Conservation (phyloP, 2,329 filamentous ascomycete species). For the Ophiostoma sp. region DNA sequence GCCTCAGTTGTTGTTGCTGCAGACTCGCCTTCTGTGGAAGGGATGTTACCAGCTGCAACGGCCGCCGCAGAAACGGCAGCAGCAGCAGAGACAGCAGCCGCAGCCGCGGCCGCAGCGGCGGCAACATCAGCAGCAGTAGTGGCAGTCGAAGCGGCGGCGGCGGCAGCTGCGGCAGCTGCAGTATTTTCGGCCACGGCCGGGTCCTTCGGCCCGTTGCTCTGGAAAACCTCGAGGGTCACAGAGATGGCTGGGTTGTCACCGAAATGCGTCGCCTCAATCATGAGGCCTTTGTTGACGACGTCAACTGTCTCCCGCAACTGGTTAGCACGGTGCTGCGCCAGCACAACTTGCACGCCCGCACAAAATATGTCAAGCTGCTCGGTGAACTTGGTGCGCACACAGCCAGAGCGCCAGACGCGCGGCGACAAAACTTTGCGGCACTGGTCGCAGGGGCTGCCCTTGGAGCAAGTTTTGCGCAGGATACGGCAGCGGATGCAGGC, state of each 20-base stretch:
- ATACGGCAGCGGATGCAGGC: slow-evolving; percentile 67
- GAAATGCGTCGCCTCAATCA: slow-evolving; percentile 62
- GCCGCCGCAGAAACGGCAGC: background rate
- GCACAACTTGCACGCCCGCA: slow-evolving; percentile 62
- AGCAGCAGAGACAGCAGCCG: background rate
- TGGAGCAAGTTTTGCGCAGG: slow-evolving; percentile 66
- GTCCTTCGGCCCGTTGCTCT: slow-evolving; percentile 40
- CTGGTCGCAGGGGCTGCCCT: slow-evolving; percentile 62
- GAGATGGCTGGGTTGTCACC: slow-evolving; percentile 41
- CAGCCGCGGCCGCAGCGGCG: slow-evolving; percentile 18
- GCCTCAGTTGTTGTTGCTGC: background rate
- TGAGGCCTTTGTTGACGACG: slow-evolving; percentile 50
- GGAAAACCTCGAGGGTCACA: slow-evolving; percentile 47
- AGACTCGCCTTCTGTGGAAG: background rate
- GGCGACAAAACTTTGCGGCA: slow-evolving; percentile 64
- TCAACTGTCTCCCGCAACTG: slow-evolving; percentile 52
- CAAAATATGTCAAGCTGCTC: slow-evolving; percentile 65
- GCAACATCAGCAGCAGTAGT: slow-evolving; percentile 7
- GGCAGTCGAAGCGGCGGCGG: slow-evolving; percentile 18
- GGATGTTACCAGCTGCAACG: background rate
- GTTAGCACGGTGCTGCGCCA: slow-evolving; percentile 61
- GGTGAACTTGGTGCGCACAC: slow-evolving; percentile 61
- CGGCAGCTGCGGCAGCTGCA: slow-evolving; percentile 29
- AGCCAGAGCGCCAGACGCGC: slow-evolving; percentile 65
- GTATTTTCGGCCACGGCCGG: slow-evolving; percentile 29